Conservation (phyloP, 164 flowering plant species). For the Magnolia kwangsiensis region DNA sequence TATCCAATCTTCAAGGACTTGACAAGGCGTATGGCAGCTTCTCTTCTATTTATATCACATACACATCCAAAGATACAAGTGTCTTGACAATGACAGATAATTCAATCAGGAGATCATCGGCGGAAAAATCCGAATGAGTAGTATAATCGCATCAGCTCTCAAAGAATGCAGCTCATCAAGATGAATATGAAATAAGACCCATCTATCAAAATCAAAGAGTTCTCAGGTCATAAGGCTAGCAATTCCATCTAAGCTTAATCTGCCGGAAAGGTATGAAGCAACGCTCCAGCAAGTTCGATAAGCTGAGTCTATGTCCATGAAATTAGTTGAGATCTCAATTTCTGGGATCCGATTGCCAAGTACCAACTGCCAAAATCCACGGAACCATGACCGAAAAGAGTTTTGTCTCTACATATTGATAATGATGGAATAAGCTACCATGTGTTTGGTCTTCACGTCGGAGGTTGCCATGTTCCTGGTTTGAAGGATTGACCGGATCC, state of each 20-base stretch:
- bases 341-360: neutral
- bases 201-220: neutral
- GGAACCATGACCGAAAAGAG: neutral
- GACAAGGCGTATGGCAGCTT: no score
- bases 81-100: neutral
- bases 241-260: no score
- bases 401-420: neutral
- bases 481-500: conserved; percentile 70
- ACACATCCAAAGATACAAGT: neutral
- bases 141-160: neutral
- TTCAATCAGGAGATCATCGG: neutral
- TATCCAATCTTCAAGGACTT: no score
- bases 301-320: neutral
- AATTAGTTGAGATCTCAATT: neutral
- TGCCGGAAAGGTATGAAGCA: no score
- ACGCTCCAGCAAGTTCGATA: neutral
- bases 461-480: conserved; percentile 70
- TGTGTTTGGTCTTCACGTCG: conserved; percentile 37
- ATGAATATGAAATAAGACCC: neutral
- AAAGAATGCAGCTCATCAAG: neutral
- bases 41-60: no score
- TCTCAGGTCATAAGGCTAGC: no score
- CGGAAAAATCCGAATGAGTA: neutral
- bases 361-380: neutral
- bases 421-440: neutral